Conservation (phyloP, 163 green algal genomes). For the Trebouxiophyceae sp. region DNA sequence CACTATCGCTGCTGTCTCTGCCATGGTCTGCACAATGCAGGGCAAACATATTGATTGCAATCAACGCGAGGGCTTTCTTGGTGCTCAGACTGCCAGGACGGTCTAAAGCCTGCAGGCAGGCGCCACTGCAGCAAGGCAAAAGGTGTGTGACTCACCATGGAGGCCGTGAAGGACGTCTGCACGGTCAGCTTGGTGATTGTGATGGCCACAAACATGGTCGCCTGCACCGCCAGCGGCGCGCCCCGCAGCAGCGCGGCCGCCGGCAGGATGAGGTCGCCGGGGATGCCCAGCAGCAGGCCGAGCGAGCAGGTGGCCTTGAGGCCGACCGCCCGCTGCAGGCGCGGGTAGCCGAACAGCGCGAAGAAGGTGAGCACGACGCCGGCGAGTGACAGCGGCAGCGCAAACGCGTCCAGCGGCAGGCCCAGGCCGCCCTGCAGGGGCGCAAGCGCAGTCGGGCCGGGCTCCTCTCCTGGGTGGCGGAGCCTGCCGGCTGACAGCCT, state of each 20-base stretch:
- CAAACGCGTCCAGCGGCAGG: background rate
- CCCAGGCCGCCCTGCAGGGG: background rate
- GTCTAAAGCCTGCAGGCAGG: no score
- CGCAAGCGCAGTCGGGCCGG: no score
- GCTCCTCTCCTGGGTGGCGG: no score
- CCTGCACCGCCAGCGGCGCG: background rate
- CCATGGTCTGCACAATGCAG: no score
- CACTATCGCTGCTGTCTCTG: no score
- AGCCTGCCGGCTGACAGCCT: no score
- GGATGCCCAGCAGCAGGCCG: background rate
- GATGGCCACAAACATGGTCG: background rate
- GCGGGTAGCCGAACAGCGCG: background rate
- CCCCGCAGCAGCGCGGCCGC: background rate
- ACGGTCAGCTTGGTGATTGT: background rate
- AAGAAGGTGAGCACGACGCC: background rate
- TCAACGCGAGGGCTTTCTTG: no score
- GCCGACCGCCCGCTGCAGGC: background rate
- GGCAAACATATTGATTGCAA: no score
- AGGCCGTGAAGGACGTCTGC: background rate
- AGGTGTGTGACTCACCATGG: background rate
- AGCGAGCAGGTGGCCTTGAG: background rate
- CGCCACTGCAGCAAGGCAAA: no score
- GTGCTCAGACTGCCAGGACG: no score
- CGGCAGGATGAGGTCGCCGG: background rate
- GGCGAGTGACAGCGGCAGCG: background rate